Conservation (phyloP, 108 stramenopile genomes). For the Cyclotella atomus region DNA sequence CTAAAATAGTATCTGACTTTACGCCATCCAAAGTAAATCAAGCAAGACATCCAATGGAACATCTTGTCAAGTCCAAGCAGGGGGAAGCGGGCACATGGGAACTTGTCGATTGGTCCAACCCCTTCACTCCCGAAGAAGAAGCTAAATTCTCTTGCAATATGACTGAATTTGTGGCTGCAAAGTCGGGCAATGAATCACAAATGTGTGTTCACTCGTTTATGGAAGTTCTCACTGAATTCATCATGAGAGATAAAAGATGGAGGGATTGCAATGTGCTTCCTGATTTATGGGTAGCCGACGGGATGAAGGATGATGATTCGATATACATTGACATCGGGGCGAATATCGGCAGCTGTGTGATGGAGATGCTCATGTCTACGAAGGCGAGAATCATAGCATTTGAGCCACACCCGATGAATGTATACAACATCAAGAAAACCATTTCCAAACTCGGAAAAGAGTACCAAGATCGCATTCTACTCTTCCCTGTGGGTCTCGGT, state of each 20-base stretch:
- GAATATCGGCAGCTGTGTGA: slow-evolving; percentile 41
- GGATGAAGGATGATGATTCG: background rate
- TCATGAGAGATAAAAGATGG: background rate
- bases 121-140: no score
- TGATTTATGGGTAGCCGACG: slow-evolving; percentile 1
- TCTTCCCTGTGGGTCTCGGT: background rate
- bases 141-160: background rate
- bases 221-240: background rate
- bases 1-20: no score
- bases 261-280: slow-evolving; percentile 15
- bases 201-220: background rate
- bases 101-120: background rate
- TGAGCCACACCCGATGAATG: slow-evolving; percentile 42
- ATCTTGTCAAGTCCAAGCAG: background rate
- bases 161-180: background rate
- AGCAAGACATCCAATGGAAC: no score
- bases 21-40: no score
- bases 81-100: no score
- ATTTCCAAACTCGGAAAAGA: background rate
- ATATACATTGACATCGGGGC: slow-evolving; percentile 43
- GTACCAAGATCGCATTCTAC: slow-evolving; percentile 19
- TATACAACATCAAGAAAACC: background rate
- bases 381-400: slow-evolving; percentile 40
- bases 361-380: slow-evolving; percentile 43
- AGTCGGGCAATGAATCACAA: background rate